Conservation (phyloP, 306 rosid species). For the Amphicarpaea edgeworthii region DNA sequence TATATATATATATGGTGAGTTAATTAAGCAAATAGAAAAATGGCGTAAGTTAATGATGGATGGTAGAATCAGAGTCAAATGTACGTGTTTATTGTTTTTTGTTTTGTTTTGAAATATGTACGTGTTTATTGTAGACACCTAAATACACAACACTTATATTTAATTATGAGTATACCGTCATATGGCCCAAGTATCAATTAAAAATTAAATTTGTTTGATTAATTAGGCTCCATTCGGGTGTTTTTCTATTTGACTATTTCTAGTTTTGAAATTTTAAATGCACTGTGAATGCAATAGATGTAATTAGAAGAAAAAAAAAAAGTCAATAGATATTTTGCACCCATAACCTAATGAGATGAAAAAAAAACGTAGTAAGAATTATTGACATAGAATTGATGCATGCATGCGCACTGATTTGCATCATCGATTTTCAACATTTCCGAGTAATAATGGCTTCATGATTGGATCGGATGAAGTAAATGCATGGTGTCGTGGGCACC, state of each 20-base stretch:
- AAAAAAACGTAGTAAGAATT: not conserved
- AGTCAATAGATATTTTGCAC: too few relatives aligned
- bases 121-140: not conserved
- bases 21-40: not conserved
- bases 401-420: not conserved
- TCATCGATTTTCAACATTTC: slow-evolving; percentile 30
- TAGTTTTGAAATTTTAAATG: too few relatives aligned
- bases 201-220: not conserved
- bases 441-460: slow-evolving; percentile 6
- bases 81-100: not conserved
- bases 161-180: not conserved
- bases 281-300: too few relatives aligned
- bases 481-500: not conserved
- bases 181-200: not conserved
- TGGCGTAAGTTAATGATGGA: not conserved
- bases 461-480: slow-evolving; percentile 33
- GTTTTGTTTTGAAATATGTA: too few relatives aligned
- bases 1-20: not conserved
- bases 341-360: too few relatives aligned
- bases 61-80: not conserved
- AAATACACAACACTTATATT: not conserved
- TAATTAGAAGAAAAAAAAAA: too few relatives aligned
- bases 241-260: too few relatives aligned
- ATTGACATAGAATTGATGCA: not conserved
- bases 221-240: too few relatives aligned